These are phyloP conservation scores for Aspergillus clavatus DNA, from an alignment of 2,329 filamentous ascomycete genomes.

Conservation along the genomic window DNA sequence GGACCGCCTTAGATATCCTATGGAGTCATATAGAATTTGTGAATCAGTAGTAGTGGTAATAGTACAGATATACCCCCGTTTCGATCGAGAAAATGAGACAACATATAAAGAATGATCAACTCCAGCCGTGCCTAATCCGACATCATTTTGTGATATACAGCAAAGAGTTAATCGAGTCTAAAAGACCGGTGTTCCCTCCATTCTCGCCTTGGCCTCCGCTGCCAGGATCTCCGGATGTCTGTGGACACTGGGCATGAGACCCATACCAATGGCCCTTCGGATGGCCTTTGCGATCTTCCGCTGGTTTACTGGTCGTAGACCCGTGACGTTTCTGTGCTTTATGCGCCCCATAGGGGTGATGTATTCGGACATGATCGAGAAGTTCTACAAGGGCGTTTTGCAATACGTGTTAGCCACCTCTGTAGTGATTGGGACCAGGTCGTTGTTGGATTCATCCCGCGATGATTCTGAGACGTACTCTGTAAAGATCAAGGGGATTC, in stretches of 20 bases:
- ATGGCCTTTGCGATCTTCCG: slow-evolving; percentile 90
- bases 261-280: slow-evolving; percentile 79
- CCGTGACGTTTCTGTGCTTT: slow-evolving; percentile 68
- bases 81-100: not conserved
- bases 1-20: not conserved
- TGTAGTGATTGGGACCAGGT: no score
- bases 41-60: not conserved
- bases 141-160: not conserved
- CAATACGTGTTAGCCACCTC: slow-evolving; percentile 6
- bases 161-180: slow-evolving; percentile 1
- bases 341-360: slow-evolving; percentile 82
- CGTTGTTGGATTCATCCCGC: not conserved
- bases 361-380: slow-evolving; percentile 84
- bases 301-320: slow-evolving; percentile 83
- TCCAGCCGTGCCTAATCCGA: not conserved
- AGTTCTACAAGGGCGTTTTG: slow-evolving; percentile 60
- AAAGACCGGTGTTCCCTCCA: slow-evolving; percentile 20
- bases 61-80: not conserved
- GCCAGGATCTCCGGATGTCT: slow-evolving; percentile 76
- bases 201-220: slow-evolving; percentile 26
- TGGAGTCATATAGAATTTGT: not conserved
- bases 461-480: slow-evolving; percentile 51
- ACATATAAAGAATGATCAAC: not conserved
- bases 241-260: slow-evolving; percentile 87
- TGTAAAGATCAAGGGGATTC: slow-evolving; percentile 79